Base-by-base conservation (phyloP, 1,284 basidiomycete genomes). In the Puccinia coronata region DNA sequence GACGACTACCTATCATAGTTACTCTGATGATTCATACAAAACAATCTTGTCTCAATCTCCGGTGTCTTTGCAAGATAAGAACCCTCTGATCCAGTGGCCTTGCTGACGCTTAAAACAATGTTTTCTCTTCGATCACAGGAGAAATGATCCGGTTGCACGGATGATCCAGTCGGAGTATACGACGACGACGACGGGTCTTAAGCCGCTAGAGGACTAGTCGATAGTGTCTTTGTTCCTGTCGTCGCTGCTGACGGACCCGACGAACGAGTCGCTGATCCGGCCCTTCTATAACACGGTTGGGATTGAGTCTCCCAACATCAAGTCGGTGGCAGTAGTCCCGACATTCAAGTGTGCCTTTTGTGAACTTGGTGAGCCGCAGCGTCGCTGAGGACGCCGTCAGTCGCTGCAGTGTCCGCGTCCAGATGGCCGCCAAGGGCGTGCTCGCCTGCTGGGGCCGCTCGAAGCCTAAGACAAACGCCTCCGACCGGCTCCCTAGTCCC, bases 281-380 rank as follows among this genome's bases (percentile, higher is more conserved):
- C 91, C 93, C 5, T 88, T 90, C 39, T 91, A 96, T 63, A 91
- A 92, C 14, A 88, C 94, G 51, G 92, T 93, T 1, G 89, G 89
- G 6, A 86, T 94, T 14, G 88, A 92, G 63, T 90, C 92, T 0
- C 87, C 90, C 86, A 92, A 87, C 84, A 87, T 99, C 82, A 93
- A 92, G 85, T 94, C 92, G 14, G 88, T 98, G n/a, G 93, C 96
- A 0, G 91, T 96, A 84, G 93, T 98, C 8, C 90, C 90, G 49
- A 93, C 93, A 86, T 91, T 92, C 82, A 90, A 94, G 87, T 98
- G 95, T 87, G 96, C 96, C 0, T 99, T n/a, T 99, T 86, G 90
- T 98, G 82, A 98, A 98, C 86, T 99, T 99, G 87, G 91, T 89
- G 82, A 91, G 92, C 80, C 90, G 97, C 39, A 85, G 88, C 1